A percentile compares a stretch with the other conserved stretches of the same genome.
Evolutionary conservation across 1,139 yeast genomes (phyloP).

Genomic region (Meyerozyma sp.): DNA sequence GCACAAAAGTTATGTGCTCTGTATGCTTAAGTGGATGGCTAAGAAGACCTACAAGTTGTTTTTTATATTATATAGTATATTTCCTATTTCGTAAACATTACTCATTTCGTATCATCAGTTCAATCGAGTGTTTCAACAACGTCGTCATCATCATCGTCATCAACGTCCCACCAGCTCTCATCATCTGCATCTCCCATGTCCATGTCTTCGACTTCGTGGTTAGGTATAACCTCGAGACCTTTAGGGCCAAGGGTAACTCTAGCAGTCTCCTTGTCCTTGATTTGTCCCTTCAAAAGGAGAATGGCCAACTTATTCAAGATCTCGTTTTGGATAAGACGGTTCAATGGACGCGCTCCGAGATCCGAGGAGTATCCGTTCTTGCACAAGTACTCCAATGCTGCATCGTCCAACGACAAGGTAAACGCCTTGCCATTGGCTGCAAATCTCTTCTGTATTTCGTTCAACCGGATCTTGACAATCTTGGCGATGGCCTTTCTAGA

Average conservation of each 20-base stretch:
- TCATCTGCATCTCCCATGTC: slow-evolving; percentile 52
- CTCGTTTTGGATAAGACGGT: slow-evolving; percentile 86
- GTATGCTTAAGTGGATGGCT: too few relatives aligned
- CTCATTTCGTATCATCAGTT: background rate
- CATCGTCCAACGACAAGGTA: slow-evolving; percentile 61
- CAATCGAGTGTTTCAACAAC: background rate
- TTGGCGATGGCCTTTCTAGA: slow-evolving; percentile 88
- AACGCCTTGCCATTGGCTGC: slow-evolving; percentile 76
- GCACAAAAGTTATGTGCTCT: background rate
- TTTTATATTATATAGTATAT: too few relatives aligned
- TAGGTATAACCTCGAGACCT: slow-evolving; percentile 78
- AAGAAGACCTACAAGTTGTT: too few relatives aligned
- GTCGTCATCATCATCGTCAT: slow-evolving; percentile 43
- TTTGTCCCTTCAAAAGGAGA: slow-evolving; percentile 80
- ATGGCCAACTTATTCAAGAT: slow-evolving; percentile 84
- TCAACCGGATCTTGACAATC: slow-evolving; percentile 80
- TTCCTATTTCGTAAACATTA: background rate
- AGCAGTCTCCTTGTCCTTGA: slow-evolving; percentile 82
- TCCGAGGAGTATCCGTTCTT: slow-evolving; percentile 86
- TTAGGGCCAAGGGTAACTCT: slow-evolving; percentile 53
- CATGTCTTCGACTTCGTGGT: slow-evolving; percentile 66
- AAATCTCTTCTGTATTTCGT: slow-evolving; percentile 82
- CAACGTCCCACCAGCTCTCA: slow-evolving; percentile 51
- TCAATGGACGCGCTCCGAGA: slow-evolving; percentile 96
- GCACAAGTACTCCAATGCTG: slow-evolving; percentile 76